A percentile compares a stretch with the other conserved stretches of the same genome.
Evolutionary conservation across 2,329 filamentous ascomycete genomes (phyloP).

Genomic region (Ophiostoma montium): DNA sequence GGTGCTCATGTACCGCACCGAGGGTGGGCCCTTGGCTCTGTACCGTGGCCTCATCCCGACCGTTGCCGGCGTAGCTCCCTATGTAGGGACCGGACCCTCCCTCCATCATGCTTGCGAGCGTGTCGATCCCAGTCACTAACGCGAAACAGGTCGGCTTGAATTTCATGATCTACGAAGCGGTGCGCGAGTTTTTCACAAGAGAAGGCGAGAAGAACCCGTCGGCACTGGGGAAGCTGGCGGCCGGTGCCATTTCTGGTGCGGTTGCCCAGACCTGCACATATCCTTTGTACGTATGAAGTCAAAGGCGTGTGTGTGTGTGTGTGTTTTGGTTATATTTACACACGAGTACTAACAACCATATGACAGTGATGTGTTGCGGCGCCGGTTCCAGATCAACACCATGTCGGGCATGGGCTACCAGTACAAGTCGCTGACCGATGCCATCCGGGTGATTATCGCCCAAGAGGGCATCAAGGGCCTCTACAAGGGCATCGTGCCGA

Average conservation of each 20-base stretch:
- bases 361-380: conserved; percentile 69
- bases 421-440: conserved; percentile 78
- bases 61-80: conserved; percentile 87
- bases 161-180: conserved; percentile 95
- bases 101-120: not conserved
- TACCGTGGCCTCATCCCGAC: conserved; percentile 92
- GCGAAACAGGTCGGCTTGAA: conserved; percentile 67
- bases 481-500: conserved; percentile 93
- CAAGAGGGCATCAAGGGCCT: conserved; percentile 76
- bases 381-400: conserved; percentile 95
- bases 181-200: conserved; percentile 69
- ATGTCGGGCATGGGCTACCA: conserved; percentile 98
- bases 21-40: conserved; percentile 73
- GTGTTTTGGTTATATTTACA: too few relatives aligned
- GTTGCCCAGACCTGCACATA: conserved; percentile 97
- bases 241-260: conserved; percentile 87
- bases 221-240: conserved; percentile 66
- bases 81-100: conserved; percentile 37
- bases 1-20: conserved; percentile 71
- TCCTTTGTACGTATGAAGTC: conserved; percentile 58
- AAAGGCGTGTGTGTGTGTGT: not conserved
- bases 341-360: conserved; percentile 16
- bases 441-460: conserved; percentile 63
- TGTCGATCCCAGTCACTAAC: not conserved
- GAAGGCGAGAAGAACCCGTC: conserved; percentile 77